Conservation (phyloP, 106 monocot genomes). For the Apostasia ramifera region DNA sequence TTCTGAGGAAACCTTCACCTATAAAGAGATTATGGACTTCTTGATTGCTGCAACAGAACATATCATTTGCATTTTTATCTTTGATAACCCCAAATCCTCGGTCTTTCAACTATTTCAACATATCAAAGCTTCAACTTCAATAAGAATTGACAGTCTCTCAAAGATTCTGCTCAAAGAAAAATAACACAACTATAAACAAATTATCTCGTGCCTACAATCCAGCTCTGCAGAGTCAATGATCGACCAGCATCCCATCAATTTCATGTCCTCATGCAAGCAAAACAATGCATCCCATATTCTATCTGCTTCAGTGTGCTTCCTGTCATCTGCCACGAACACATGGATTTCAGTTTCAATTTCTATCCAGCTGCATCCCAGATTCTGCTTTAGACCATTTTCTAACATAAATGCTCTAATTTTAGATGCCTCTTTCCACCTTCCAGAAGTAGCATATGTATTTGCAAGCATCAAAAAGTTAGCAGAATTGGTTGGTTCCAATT, state of each 20-base stretch:
- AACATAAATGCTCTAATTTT: slow-evolving; percentile 6
- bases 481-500: slow-evolving; percentile 13
- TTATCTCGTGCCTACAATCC: slow-evolving; percentile 4
- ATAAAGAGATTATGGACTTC: too few species aligned
- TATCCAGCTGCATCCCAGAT: slow-evolving; percentile 24
- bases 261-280: slow-evolving; percentile 13
- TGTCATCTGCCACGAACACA: slow-evolving; percentile 10
- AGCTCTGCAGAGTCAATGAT: background rate
- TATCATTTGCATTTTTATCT: too few species aligned
- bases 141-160: too few species aligned
- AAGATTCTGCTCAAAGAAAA: background rate
- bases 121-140: too few species aligned
- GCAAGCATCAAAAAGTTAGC: slow-evolving; percentile 16
- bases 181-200: slow-evolving; percentile 6
- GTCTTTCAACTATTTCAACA: too few species aligned
- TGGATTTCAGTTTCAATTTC: slow-evolving; percentile 14
- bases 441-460: slow-evolving; percentile 11
- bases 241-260: slow-evolving; percentile 3
- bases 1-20: too few species aligned
- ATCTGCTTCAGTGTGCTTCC: slow-evolving; percentile 8
- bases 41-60: too few species aligned
- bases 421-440: slow-evolving; percentile 21
- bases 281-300: slow-evolving; percentile 6
- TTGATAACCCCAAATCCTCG: too few species aligned
- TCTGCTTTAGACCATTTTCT: slow-evolving; percentile 4